phyloP scores from a whole-genome alignment of 352 stramenopile species.

The Phytophthora multivora region DNA sequence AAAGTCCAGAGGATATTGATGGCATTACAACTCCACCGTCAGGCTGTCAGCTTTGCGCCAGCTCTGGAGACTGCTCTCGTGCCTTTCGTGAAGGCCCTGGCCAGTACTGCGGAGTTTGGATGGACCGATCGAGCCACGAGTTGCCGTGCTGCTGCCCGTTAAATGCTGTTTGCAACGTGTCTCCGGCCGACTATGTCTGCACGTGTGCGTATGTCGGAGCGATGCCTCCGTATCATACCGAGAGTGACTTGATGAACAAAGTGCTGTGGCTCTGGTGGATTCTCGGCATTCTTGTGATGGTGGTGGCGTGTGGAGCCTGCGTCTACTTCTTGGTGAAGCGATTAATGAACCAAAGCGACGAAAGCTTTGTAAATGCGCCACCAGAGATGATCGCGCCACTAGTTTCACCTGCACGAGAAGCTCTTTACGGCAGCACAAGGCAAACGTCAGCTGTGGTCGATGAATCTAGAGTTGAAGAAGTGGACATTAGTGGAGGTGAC shows the following conservation, averaged over 20 bases:
- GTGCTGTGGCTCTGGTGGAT: constrained; percentile 24
- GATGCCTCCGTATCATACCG: constrained; percentile 16
- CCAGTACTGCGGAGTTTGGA: constrained; percentile 28
- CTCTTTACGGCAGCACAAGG: constrained; percentile 9
- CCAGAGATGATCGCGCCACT: constrained; percentile 4
- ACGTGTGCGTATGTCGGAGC: constrained; percentile 23
- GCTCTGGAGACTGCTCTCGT: constrained; percentile 22
- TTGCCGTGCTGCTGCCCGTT: constrained; percentile 32
- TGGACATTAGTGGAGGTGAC: neutral
- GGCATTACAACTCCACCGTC: constrained; percentile 15
- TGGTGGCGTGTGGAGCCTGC: neutral
- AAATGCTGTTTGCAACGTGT: constrained; percentile 28
- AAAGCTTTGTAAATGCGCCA: neutral
- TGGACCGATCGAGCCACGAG: constrained; percentile 19
- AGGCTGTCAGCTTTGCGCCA: constrained; percentile 27
- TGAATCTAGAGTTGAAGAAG: neutral
- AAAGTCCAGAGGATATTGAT: constrained; percentile 9
- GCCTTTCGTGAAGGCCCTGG: constrained; percentile 26
- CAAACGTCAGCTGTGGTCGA: neutral
- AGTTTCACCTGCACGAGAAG: constrained; percentile 13
- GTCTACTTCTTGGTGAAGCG: constrained; percentile 13
- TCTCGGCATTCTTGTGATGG: constrained; percentile 4
- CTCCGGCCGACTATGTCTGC: constrained; percentile 25
- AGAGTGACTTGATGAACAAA: constrained; percentile 23
- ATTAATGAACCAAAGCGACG: neutral